Conservation (phyloP, 805 yeast species). For the Allodekkera sacchari region DNA sequence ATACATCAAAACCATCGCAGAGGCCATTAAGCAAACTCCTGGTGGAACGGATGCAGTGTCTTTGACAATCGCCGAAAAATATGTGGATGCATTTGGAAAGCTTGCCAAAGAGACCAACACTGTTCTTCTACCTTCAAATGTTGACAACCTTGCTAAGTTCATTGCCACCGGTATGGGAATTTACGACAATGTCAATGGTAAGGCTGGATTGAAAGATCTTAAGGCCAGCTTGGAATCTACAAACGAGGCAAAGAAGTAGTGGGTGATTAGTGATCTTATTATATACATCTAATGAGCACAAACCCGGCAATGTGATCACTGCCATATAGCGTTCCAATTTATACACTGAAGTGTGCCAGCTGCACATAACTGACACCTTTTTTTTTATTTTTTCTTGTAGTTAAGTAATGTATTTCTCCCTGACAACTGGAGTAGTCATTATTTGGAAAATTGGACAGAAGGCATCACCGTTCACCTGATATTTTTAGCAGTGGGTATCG, state of each 20-base stretch:
- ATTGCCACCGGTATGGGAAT: constrained; percentile 74
- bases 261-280: background rate
- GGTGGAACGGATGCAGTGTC: constrained; percentile 72
- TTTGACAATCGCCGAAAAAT: constrained; percentile 75
- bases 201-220: constrained; percentile 11
- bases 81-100: constrained; percentile 73
- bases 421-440: too few species aligned
- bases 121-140: constrained; percentile 65
- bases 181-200: constrained; percentile 33
- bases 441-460: too few species aligned
- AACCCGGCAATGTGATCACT: too few species aligned
- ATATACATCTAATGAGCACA: too few species aligned
- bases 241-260: constrained; percentile 1
- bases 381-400: too few species aligned
- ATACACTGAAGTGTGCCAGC: too few species aligned
- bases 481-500: too few species aligned
- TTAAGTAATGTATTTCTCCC: too few species aligned
- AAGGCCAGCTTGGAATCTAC: constrained; percentile 5
- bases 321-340: too few species aligned
- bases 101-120: constrained; percentile 79
- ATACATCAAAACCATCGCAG: constrained; percentile 56
- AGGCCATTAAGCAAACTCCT: constrained; percentile 58
- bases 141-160: constrained; percentile 66
- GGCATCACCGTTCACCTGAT: too few species aligned
- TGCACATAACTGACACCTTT: too few species aligned